Evolutionary conservation across 1,284 basidiomycete species (phyloP), one percentile per base, ranked within the genome.

Genomic region (Papiliotrema flavescens): DNA sequence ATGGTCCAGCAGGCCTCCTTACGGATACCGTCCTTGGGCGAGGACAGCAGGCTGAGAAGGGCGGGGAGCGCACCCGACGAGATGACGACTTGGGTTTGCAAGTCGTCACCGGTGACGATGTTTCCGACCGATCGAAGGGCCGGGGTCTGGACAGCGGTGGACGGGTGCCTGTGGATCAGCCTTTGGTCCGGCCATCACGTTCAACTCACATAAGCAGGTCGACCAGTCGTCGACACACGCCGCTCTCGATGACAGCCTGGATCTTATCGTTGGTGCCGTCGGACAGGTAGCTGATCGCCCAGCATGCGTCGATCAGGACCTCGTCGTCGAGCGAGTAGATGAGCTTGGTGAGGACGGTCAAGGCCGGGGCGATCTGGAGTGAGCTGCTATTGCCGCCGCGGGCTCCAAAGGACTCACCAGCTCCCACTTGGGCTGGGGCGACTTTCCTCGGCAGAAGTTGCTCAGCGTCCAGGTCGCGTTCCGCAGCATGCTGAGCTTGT

Each of bases 191-290:
- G 23, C 13, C 39, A n/a, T n/a, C 22, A n/a, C 47, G 17, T 40
- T 24, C 7, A 19, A 61, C 72, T 61, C 44, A 76, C 89, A 97
- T 92, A 65, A 99, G 86, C 46, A 98, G 82, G 74, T 98, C 96
- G 35, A 99, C 96, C 60, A 99, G 85, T 68, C 96, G 87, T 76
- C 96, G 86, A 80, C 93, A 96, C 55, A 98, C 94, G 51, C 96
- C 96, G 19, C 90, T 91, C 79, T 98, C 96, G 68, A 99, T 98
- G 60, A 98, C 96, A 39, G 95, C 95, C 77, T 99, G 96, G 61
- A 99, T 99, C 82, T 99, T 99, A 79, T 99, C 96, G 75, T 97
- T 98, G 48, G 94, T 92, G 42, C 96, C 96, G 75, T 98, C 96
- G 1, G 96, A 98, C 35, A 99, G 87, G 79, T 99, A 99, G 26